Base-by-base conservation (phyloP, 495 filamentous ascomycete species). In the Trichoderma gamsii region DNA sequence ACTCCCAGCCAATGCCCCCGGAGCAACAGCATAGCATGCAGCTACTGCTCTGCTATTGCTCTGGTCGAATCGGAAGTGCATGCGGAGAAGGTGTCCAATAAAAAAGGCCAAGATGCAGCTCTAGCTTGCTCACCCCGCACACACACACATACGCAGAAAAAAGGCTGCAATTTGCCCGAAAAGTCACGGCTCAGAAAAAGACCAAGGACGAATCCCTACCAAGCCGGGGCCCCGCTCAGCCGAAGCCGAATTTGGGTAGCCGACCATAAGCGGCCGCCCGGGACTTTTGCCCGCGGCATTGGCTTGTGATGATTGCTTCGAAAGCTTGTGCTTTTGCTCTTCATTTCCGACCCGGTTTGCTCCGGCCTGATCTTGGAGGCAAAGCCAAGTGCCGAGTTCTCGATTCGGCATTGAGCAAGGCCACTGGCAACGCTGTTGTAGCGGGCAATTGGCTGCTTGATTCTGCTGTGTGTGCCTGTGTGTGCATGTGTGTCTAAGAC, bases 41-140 rank as follows among this genome's bases (percentile, higher is more conserved):
- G 56, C 23, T 6, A 52, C 29, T 29, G 29, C 29, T n/a, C 21
- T 21, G 18, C n/a, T 23, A 9, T 11, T 52, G 8, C 56, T 23
- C 11, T 59, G 16, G 56, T 61, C 56, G 56, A 61, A 61, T 61
- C 56, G 56, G 56, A 61, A 61, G 25, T 12, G 56, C 56, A 61
- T 61, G 56, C 56, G 56, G 56, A 61, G 56, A 61, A 61, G 25
- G 27, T 23, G 23, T 11, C 56, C 23, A 32, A 29, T 21, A 32
- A 61, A 32, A 23, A 61, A 32, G 56, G 35, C 35, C 35, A 38
- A 38, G 56, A 52, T 61, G 56, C 56, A 61, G 56, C 56, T 61
- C 25, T 32, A 61, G 56, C 49, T 23, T 61, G 56, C 11, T 32
- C 27, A 61, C 27, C 29, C 11, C 56, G 13, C 23, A 21, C 51